phyloP scores from a whole-genome alignment of 2,329 filamentous ascomycete species.

The Colletotrichum euphorbiae region DNA sequence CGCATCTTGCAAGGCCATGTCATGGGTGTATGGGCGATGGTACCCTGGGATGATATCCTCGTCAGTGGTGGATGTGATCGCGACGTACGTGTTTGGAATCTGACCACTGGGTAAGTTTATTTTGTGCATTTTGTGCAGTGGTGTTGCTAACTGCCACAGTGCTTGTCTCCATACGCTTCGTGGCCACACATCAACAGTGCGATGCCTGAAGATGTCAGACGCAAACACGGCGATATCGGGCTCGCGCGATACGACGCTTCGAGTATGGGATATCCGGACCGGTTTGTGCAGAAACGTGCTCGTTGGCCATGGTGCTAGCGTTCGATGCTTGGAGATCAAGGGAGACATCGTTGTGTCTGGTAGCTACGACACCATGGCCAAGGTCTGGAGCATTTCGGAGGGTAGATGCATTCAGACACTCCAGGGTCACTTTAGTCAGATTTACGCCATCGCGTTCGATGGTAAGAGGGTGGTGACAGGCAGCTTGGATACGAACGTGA shows the following conservation, averaged over 20 bases:
- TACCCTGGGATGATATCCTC: constrained; percentile 94
- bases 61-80: constrained; percentile 97
- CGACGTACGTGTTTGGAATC: constrained; percentile 96
- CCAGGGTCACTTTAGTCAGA: constrained; percentile 96
- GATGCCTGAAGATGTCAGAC: constrained; percentile 98
- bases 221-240: constrained; percentile 94
- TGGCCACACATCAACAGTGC: constrained; percentile 95
- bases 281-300: constrained; percentile 92
- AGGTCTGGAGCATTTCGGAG: constrained; percentile 98
- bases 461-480: constrained; percentile 93
- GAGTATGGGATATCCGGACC: constrained; percentile 93
- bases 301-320: constrained; percentile 94
- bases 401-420: constrained; percentile 91
- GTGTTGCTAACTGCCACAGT: constrained; percentile 55
- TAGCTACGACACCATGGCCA: constrained; percentile 96
- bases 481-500: constrained; percentile 94
- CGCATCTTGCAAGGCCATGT: constrained; percentile 94
- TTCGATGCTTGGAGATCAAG: constrained; percentile 94
- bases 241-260: constrained; percentile 91
- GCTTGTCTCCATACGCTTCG: constrained; percentile 84
- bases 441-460: constrained; percentile 98
- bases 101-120: constrained; percentile 82
- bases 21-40: constrained; percentile 99
- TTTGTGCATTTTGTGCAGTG: neutral
- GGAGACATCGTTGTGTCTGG: constrained; percentile 98